Evolutionary conservation across 164 flowering plant species (phyloP).

Genomic region (Magnolia sinica): DNA sequence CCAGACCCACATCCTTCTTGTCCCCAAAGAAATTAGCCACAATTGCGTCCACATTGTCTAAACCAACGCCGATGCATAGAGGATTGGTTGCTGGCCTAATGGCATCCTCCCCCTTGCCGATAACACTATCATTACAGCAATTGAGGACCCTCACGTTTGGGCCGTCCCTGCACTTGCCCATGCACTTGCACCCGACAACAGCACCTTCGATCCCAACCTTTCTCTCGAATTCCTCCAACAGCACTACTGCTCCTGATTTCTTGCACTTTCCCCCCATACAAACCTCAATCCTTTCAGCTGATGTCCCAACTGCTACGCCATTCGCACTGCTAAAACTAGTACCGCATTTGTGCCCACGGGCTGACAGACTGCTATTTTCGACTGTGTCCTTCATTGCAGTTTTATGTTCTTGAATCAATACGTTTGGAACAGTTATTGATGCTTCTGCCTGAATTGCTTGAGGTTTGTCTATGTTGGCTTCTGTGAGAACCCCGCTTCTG

Average conservation of each 20-base stretch:
- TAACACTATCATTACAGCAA: not conserved
- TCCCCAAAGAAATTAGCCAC: constrained; percentile 36
- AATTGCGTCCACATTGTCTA: constrained; percentile 49
- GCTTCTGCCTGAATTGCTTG: constrained; percentile 2
- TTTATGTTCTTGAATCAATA: constrained; percentile 1
- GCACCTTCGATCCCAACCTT: constrained; percentile 44
- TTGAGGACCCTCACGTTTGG: constrained; percentile 67
- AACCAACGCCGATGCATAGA: constrained; percentile 47
- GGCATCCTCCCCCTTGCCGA: constrained; percentile 16
- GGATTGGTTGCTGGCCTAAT: constrained; percentile 25
- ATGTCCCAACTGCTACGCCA: not conserved
- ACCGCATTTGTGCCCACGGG: constrained; percentile 3
- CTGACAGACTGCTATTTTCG: too few relatives aligned
- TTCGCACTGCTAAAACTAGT: not conserved
- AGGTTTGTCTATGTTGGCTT: constrained; percentile 2
- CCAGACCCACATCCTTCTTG: constrained; percentile 16
- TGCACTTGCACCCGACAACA: constrained; percentile 85
- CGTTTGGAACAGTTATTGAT: not conserved
- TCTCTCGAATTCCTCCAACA: constrained; percentile 56
- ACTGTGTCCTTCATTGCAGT: not conserved
- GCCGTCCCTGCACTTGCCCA: constrained; percentile 78
- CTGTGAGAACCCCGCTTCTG: constrained; percentile 11
- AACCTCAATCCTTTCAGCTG: constrained; percentile 54
- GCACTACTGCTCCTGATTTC: constrained; percentile 54
- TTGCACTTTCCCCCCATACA: constrained; percentile 92